Base-by-base conservation (phyloP, 2,329 filamentous ascomycete species). In the Neofusicoccum cordaticola region DNA sequence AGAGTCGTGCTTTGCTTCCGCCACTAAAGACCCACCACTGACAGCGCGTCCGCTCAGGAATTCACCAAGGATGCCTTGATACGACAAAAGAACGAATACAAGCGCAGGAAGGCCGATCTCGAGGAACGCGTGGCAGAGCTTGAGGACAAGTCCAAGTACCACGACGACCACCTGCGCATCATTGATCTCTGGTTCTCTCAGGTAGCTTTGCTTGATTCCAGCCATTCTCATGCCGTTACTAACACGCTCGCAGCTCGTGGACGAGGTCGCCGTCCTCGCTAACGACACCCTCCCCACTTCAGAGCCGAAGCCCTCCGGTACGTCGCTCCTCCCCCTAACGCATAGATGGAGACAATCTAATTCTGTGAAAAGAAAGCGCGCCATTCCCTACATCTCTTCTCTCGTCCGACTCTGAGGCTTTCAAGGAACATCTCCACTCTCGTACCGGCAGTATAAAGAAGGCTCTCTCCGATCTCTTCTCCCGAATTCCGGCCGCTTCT, bases 21-120 rank as follows among this genome's bases (percentile, higher is more conserved):
- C 71, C 71, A 71, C 74, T 80, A 76, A 78, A 65, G 62, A 58
- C 19, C 22, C 51, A 19, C 45, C 34, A 57, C 62, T 64, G 62
- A 64, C 62, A 64, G 62, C 52, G 62, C 51, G 35, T 58, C 51
- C 62, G 44, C 77, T 71, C 79, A 96, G 92, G 88, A 90, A 75
- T 95, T 90, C 73, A 91, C 94, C 80, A 99, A 98, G 81, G 95
- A 97, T 82, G 95, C 95, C 68, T 97, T 99, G 76, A 90, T 91
- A 73, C 92, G 96, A 65, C 94, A 97, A 80, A 97, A 99, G 93
- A 91, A 93, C 75, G 95, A 98, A 79, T 97, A 96, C 79, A 97
- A 96, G 80, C 89, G 95, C 71, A 92, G 96, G 76, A 93, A 93
- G 75, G 84, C 85, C 65, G 90, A 90, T 45, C 82, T 96, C 67